Evolutionary conservation across 805 yeast species (phyloP).

Genomic region (Starmerella bombi): DNA sequence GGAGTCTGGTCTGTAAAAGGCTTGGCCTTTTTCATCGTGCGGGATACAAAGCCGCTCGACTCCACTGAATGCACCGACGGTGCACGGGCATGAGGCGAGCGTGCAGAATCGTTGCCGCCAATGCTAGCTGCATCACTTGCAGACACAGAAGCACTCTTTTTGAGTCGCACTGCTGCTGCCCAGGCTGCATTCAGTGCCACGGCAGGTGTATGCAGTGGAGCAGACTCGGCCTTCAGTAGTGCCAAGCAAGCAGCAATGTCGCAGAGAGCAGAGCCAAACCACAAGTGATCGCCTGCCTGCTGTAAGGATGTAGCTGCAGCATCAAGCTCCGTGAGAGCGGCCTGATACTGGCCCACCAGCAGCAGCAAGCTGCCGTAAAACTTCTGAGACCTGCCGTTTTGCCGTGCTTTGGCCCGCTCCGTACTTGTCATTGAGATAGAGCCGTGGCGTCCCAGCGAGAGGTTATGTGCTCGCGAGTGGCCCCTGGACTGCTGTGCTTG

Average conservation of each 20-base stretch:
- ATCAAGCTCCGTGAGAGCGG: constrained; percentile 59
- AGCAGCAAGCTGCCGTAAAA: constrained; percentile 63
- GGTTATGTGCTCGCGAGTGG: neutral
- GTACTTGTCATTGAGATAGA: constrained; percentile 26
- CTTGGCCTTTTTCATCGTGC: neutral
- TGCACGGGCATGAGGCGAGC: no score
- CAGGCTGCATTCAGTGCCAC: constrained; percentile 20
- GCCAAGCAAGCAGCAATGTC: constrained; percentile 57
- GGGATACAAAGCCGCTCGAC: no score
- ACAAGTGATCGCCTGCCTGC: constrained; percentile 57
- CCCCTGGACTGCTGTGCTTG: no score
- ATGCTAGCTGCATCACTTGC: neutral
- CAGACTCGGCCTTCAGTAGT: constrained; percentile 41
- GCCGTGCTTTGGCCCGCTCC: constrained; percentile 34
- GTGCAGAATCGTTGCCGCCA: neutral
- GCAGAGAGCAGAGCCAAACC: constrained; percentile 85
- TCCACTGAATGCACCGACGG: neutral
- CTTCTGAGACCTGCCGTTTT: constrained; percentile 63
- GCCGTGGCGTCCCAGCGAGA: constrained; percentile 22
- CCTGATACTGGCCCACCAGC: constrained; percentile 62
- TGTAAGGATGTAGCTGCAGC: constrained; percentile 54
- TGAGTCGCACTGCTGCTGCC: constrained; percentile 7
- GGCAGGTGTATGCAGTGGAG: constrained; percentile 32
- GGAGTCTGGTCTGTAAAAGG: constrained; percentile 27
- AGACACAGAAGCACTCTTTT: neutral